Evolutionary conservation across 2,329 filamentous ascomycete genomes (phyloP), one percentile per base, ranked within the genome.

Genomic region (Arthrobotrys musiformis): DNA sequence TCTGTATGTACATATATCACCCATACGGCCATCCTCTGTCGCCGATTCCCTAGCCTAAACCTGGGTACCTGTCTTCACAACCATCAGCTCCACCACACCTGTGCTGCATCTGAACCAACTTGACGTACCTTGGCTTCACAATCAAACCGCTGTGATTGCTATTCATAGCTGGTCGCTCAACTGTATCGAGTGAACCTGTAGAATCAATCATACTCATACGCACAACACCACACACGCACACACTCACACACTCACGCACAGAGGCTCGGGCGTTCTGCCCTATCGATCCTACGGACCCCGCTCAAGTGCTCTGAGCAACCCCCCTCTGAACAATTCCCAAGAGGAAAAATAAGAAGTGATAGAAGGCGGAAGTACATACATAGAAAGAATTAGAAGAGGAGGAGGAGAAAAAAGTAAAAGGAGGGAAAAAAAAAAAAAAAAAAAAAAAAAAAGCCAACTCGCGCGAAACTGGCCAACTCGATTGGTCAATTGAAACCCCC

Each of bases 401-500:
- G 30, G 30, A 33, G 30, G 30, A 33, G 30, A 33, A 33, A 9
- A 33, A 9, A 33, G 13, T 1, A 40, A 22, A 56, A 19, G 17
- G 30, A 33, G 30, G 9, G 13, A 7, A 40, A 22, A 56, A 19
- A 33, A 56, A 37, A 42, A 60, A 42, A 60, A 42, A 42, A 42
- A 60, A 42, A 30, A 61, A 42, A 30, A 44, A 61, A 46, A 64
- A 63, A 58, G 60, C 68, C 68, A 72, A 72, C 68, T 58, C 58
- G 58, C 68, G 58, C 68, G 68, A 72, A 58, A 37, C 26, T 48
- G 22, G 48, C 37, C 46, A 63, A 63, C 68, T 72, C 48, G 11
- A 72, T 64, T 72, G 58, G 68, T 64, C 68, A 72, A 72, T 72
- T 63, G 50, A 72, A 48, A 48, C 44, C 67, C 67, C 67, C 67